phyloP scores from a whole-genome alignment of 805 yeast species.

The Jamesozyma piceae region DNA sequence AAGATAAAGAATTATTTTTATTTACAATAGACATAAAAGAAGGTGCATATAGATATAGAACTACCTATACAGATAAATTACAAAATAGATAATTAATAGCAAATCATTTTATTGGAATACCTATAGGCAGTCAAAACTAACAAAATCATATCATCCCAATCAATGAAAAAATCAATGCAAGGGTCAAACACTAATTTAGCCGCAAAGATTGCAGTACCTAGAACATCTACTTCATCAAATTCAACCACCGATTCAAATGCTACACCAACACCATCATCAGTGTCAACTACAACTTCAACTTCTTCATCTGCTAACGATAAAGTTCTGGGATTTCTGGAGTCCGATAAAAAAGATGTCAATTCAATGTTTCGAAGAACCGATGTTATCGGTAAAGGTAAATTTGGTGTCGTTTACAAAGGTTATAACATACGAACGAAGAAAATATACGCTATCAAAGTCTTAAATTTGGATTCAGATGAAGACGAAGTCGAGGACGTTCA shows the following conservation, averaged over 20 bases:
- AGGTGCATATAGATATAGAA: too few species aligned
- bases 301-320: not conserved
- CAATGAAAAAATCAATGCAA: not conserved
- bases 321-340: not conserved
- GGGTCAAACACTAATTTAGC: not conserved
- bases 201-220: not conserved
- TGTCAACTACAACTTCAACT: not conserved
- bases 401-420: conserved; percentile 94
- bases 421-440: conserved; percentile 57
- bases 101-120: too few species aligned
- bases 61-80: too few species aligned
- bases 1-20: too few species aligned
- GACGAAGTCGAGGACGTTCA: conserved; percentile 95
- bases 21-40: too few species aligned
- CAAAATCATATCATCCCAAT: too few species aligned
- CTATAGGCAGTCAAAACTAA: too few species aligned
- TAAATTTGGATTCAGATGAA: conserved; percentile 83
- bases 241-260: not conserved
- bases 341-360: conserved; percentile 19
- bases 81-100: too few species aligned
- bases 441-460: conserved; percentile 84
- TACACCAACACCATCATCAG: not conserved
- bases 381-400: conserved; percentile 90
- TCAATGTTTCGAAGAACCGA: conserved; percentile 68
- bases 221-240: not conserved